These are phyloP conservation scores for Cladosporium sp. DNA, from an alignment of 2,329 filamentous ascomycete genomes.

Conservation along the genomic window DNA sequence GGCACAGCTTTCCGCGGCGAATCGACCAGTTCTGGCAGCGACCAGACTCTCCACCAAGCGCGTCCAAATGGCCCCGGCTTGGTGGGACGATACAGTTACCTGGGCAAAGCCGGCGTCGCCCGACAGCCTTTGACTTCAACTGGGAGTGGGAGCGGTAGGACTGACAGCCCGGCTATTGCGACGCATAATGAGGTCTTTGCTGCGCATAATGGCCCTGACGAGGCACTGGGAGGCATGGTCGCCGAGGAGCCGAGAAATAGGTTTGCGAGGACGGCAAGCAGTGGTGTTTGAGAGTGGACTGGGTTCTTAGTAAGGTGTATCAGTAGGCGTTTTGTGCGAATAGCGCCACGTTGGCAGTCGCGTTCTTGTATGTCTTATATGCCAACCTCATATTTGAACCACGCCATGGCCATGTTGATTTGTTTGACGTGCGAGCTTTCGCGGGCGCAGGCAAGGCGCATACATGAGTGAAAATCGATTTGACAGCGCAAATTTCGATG, in stretches of 20 bases:
- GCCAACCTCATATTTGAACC: no score
- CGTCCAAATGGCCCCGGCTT: not conserved
- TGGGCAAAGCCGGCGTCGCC: not conserved
- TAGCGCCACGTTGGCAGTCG: no score
- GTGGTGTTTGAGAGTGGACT: constrained; percentile 15
- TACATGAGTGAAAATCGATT: no score
- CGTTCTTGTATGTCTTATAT: no score
- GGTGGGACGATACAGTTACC: not conserved
- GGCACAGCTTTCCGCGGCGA: constrained; percentile 17
- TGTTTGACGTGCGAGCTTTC: no score
- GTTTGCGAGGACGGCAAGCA: constrained; percentile 17
- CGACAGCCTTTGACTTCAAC: not conserved
- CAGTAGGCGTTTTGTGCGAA: no score
- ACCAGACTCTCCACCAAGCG: constrained; percentile 9
- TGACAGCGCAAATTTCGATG: no score
- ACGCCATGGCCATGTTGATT: no score
- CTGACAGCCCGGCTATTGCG: not conserved
- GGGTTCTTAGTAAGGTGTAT: no score
- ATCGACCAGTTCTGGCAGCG: constrained; percentile 2
- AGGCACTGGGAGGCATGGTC: not conserved
- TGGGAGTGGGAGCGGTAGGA: not conserved
- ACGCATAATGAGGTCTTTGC: not conserved
- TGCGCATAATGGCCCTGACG: not conserved
- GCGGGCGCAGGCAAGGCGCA: no score
- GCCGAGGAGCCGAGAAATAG: constrained; percentile 12